These are phyloP conservation scores for Lactarius indigo DNA, from an alignment of 768 basidiomycete species.

Conservation along the genomic window DNA sequence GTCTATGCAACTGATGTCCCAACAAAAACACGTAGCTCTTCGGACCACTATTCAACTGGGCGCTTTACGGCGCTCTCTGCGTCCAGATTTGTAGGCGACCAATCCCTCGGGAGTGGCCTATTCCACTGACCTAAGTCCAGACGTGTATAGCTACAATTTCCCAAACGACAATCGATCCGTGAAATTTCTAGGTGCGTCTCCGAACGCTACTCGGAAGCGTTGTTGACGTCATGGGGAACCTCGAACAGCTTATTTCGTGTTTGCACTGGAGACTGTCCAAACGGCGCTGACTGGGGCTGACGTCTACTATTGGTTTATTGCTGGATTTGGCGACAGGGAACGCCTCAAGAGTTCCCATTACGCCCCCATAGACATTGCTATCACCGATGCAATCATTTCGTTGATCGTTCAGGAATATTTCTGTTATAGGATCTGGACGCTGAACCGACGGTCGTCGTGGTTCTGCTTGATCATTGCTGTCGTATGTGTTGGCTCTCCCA, in stretches of 20 bases:
- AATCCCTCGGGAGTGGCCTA: too few relatives aligned
- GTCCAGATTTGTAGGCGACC: constrained; percentile 25
- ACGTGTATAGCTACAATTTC: background rate
- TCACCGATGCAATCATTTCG: constrained; percentile 29
- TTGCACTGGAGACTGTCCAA: background rate
- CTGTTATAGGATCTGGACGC: constrained; percentile 7
- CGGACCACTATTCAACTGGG: background rate
- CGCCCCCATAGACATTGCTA: constrained; percentile 20
- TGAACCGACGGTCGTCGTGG: constrained; percentile 12
- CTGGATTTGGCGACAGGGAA: constrained; percentile 31
- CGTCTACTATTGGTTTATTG: constrained; percentile 30
- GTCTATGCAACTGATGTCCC: background rate
- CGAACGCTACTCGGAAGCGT: background rate
- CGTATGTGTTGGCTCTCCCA: background rate
- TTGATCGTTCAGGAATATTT: constrained; percentile 33
- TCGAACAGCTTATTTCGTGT: constrained; percentile 13
- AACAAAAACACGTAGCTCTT: constrained; percentile 1
- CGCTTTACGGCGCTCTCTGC: background rate
- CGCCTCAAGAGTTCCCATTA: constrained; percentile 24
- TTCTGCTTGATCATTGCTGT: background rate
- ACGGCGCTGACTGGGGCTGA: constrained; percentile 23
- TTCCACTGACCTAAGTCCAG: background rate
- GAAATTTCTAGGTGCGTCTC: background rate
- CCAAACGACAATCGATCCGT: background rate
- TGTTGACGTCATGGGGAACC: constrained; percentile 26